A percentile compares a stretch with the other conserved stretches of the same genome.
Conservation (phyloP, 2,329 filamentous ascomycete species). For the Calonectria fujianensis region DNA sequence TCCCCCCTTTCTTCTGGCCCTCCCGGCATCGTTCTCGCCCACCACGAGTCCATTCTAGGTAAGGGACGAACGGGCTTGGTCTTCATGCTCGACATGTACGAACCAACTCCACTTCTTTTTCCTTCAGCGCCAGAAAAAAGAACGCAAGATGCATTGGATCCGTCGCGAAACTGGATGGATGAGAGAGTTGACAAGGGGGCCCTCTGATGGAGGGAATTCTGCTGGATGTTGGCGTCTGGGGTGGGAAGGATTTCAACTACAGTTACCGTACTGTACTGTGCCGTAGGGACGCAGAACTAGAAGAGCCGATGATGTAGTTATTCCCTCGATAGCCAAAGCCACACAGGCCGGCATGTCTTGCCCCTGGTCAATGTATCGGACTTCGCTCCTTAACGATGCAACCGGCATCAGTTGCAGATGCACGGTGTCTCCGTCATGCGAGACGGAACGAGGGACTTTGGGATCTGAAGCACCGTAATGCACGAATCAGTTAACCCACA, state of each 20-base stretch:
- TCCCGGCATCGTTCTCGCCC: slow-evolving; percentile 21
- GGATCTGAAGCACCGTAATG: slow-evolving; percentile 26
- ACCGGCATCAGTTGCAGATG: slow-evolving; percentile 27
- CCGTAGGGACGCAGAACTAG: slow-evolving; percentile 14
- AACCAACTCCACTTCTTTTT: slow-evolving; percentile 14
- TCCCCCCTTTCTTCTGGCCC: slow-evolving; percentile 33
- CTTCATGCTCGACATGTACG: slow-evolving; percentile 26
- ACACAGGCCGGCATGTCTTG: slow-evolving; percentile 24
- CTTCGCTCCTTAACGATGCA: slow-evolving; percentile 28
- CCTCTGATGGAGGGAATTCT: slow-evolving; percentile 4
- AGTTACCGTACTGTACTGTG: slow-evolving; percentile 25
- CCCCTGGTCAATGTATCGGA: slow-evolving; percentile 34
- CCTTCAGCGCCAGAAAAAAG: slow-evolving; percentile 13
- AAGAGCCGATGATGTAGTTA: slow-evolving; percentile 30
- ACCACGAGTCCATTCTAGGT: slow-evolving; percentile 23
- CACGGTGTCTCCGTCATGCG: slow-evolving; percentile 38
- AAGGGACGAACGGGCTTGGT: slow-evolving; percentile 17
- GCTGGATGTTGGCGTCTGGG: slow-evolving; percentile 25
- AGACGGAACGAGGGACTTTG: slow-evolving; percentile 27
- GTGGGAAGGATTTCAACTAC: slow-evolving; percentile 15
- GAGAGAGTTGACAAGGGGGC: slow-evolving; percentile 13
- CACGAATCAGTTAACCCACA: neutral
- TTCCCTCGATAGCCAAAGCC: slow-evolving; percentile 7
- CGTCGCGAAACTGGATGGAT: neutral
- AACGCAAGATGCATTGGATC: slow-evolving; percentile 3